Conservation (phyloP, 2,329 filamentous ascomycete genomes). For the Xylaria sp. region DNA sequence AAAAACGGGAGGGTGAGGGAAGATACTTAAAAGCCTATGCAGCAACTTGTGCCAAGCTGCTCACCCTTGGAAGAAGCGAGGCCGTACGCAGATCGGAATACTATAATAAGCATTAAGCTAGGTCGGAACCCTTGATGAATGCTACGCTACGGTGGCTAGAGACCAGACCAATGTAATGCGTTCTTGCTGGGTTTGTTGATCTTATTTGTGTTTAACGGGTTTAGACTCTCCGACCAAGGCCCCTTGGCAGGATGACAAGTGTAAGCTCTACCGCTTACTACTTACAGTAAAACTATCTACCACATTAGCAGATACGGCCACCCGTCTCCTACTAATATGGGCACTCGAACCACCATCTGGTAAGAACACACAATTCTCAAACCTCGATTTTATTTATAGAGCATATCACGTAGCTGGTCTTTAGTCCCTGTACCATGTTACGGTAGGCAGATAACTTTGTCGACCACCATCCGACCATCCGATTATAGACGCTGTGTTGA, state of each 20-base stretch:
- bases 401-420: too few species aligned
- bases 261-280: constrained; percentile 28
- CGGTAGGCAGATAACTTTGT: not conserved
- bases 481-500: not conserved
- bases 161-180: not conserved
- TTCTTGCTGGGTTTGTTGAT: constrained; percentile 2
- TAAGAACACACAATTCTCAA: constrained; percentile 14
- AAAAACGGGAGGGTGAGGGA: constrained; percentile 10
- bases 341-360: constrained; percentile 16
- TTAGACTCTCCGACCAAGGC: constrained; percentile 11
- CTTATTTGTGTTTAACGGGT: constrained; percentile 23
- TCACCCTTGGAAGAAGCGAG: not conserved
- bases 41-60: constrained; percentile 7
- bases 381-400: constrained; percentile 25
- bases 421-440: not conserved
- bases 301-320: constrained; percentile 1
- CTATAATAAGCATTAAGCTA: constrained; percentile 22
- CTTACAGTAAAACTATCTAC: not conserved
- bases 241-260: constrained; percentile 28
- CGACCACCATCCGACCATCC: constrained; percentile 9
- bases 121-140: constrained; percentile 2
- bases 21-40: constrained; percentile 24
- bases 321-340: constrained; percentile 11
- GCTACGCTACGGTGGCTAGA: not conserved
- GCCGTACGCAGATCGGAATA: constrained; percentile 14